Evolutionary conservation across 2,329 filamentous ascomycete species (phyloP).

Genomic region (Xylariaceae sp.): DNA sequence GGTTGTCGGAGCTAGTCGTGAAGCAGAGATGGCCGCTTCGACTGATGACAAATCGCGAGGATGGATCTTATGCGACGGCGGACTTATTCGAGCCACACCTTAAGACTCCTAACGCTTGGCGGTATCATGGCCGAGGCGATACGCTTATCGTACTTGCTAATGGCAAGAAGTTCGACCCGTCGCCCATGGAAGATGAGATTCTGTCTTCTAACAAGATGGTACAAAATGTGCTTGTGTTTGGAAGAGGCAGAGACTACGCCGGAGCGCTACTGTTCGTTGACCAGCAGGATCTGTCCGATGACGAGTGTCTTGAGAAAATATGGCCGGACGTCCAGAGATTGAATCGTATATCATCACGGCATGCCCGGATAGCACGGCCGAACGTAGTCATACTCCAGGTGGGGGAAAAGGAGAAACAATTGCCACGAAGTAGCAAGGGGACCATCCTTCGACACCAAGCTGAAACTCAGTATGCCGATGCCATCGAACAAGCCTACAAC

Average conservation of each 20-base stretch:
- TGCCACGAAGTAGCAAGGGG: conserved; percentile 60
- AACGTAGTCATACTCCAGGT: conserved; percentile 47
- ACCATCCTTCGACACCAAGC: conserved; percentile 49
- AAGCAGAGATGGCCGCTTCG: conserved; percentile 52
- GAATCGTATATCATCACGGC: conserved; percentile 45
- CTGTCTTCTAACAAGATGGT: conserved; percentile 40
- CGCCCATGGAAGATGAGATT: conserved; percentile 53
- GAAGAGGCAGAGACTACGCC: conserved; percentile 50
- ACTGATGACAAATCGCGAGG: conserved; percentile 51
- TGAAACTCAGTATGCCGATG: conserved; percentile 42
- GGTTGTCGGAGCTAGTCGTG: conserved; percentile 51
- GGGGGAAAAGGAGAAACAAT: conserved; percentile 22
- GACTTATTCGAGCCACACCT: conserved; percentile 57
- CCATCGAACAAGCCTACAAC: conserved; percentile 45
- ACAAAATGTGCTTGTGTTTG: conserved; percentile 56
- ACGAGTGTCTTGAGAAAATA: conserved; percentile 38
- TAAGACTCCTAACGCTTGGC: conserved; percentile 50
- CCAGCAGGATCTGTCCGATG: conserved; percentile 26
- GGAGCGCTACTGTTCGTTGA: conserved; percentile 51
- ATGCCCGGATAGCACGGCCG: conserved; percentile 44
- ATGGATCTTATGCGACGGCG: conserved; percentile 58
- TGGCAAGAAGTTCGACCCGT: conserved; percentile 65
- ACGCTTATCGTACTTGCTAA: conserved; percentile 57
- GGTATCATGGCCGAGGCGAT: conserved; percentile 57
- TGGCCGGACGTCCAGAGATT: conserved; percentile 42